Base-by-base conservation (phyloP, 495 filamentous ascomycete species). In the Aspergillus panamensis region DNA sequence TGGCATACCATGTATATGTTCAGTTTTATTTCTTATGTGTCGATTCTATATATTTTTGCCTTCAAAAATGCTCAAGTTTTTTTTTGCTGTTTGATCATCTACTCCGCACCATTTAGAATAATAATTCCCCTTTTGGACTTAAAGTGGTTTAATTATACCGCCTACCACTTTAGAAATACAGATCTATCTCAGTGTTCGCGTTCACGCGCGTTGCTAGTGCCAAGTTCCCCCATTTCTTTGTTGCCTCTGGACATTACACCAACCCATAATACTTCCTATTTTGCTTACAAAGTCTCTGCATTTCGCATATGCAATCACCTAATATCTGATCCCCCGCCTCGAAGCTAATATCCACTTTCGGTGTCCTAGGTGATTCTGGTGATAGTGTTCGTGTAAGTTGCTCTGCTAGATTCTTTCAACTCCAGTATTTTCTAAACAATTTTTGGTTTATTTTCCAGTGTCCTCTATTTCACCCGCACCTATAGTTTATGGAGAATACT, bases 161-260 rank as follows among this genome's bases (percentile, higher is more conserved):
- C 60, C 44, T 62, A 30, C 60, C 45, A 6, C 19, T 55, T 44
- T 43, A 3, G 50, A 48, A 6, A 13, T 39, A 42, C 51, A 32
- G 42, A 35, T 21, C 40, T 14, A 19, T 37, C 29, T 19, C 7
- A 16, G 0, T 21, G 9, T 25, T 5, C 14, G 42, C 53, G 53
- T 30, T 8, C 40, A 19, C 53, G 37, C 53, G 53, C 31, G 53
- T 56, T 29, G 10, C 44, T 13, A 10, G 6, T 25, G 25, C 21
- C 8, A 19, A 8, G 8, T n/a, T 6, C 20, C 13, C 14, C 25
- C 25, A 25, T 25, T 5, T 5, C 25, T 25, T 25, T 5, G 25
- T 25, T 25, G 25, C 25, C 2, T 5, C 25, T 25, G 25, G 25
- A 25, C 5, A 25, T 25, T 25, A 25, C 5, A 25, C 25, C 25